phyloP scores from a whole-genome alignment of 495 filamentous ascomycete species.

The Hypomontagnella submonticulosa region DNA sequence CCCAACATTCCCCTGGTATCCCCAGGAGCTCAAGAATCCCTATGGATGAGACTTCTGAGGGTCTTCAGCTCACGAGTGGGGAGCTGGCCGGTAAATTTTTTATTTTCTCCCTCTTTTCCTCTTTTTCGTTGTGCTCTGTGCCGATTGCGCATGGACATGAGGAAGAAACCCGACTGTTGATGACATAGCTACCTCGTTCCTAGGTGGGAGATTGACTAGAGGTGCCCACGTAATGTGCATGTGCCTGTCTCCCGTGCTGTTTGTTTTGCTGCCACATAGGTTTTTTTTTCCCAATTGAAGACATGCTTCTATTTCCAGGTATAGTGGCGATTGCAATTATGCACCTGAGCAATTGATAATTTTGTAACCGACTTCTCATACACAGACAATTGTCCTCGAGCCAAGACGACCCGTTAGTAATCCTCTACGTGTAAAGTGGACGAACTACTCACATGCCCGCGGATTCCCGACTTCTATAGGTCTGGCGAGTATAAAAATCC shows the following conservation, averaged over 20 bases:
- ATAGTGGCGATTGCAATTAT: too few relatives aligned
- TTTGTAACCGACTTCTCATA: constrained; percentile 3
- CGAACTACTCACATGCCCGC: background rate
- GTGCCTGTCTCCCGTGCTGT: too few relatives aligned
- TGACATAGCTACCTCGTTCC: too few relatives aligned
- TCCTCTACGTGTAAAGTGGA: constrained; percentile 7
- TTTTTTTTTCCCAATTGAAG: too few relatives aligned
- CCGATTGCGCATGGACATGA: background rate
- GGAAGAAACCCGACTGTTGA: constrained; percentile 7
- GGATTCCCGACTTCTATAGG: too few relatives aligned
- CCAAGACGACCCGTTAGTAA: background rate
- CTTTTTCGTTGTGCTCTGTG: constrained; percentile 5
- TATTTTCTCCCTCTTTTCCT: background rate
- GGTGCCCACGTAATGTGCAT: too few relatives aligned
- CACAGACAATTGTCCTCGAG: background rate
- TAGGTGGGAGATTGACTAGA: too few relatives aligned
- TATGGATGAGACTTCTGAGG: background rate
- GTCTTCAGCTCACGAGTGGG: background rate
- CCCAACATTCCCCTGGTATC: background rate
- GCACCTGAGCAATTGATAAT: background rate
- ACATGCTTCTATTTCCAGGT: too few relatives aligned
- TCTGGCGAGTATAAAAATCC: background rate
- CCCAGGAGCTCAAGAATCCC: constrained; percentile 6
- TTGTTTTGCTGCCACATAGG: too few relatives aligned
- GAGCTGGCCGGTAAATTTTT: constrained; percentile 10